phyloP scores from a whole-genome alignment of 805 yeast species.

The Candida sakaeoensis region DNA sequence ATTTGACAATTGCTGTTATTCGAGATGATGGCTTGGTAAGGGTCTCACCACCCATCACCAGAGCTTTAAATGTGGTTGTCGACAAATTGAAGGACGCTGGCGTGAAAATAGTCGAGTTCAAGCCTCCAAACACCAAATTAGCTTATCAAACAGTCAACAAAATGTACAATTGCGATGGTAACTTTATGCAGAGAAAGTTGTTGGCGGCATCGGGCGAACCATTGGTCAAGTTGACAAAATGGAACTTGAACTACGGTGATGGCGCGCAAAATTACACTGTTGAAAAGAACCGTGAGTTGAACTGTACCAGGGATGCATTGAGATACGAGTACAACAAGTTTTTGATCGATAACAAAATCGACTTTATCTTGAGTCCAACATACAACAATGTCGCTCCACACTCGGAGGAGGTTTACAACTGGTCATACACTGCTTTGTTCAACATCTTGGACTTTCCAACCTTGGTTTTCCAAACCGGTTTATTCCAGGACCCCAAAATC shows the following conservation, averaged over 20 bases:
- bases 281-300: conserved; percentile 54
- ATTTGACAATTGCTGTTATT: conserved; percentile 58
- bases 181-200: conserved; percentile 49
- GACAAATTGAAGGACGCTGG: conserved; percentile 57
- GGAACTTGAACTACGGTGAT: conserved; percentile 55
- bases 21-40: conserved; percentile 63
- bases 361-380: conserved; percentile 65
- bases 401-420: conserved; percentile 59
- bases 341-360: conserved; percentile 53
- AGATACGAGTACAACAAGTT: conserved; percentile 54
- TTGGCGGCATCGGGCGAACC: conserved; percentile 69
- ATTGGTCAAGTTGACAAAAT: conserved; percentile 56
- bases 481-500: conserved; percentile 50
- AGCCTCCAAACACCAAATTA: conserved; percentile 54
- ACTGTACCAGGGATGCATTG: conserved; percentile 52
- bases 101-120: conserved; percentile 51
- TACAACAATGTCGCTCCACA: conserved; percentile 69
- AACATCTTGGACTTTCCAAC: conserved; percentile 71
- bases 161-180: conserved; percentile 68
- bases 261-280: conserved; percentile 48
- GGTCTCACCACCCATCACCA: conserved; percentile 61
- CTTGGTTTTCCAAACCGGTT: conserved; percentile 59
- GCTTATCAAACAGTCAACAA: conserved; percentile 56
- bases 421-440: conserved; percentile 79
- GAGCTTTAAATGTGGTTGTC: conserved; percentile 54